Conservation (phyloP, 164 flowering plant genomes). For the Liriodendron chinense region DNA sequence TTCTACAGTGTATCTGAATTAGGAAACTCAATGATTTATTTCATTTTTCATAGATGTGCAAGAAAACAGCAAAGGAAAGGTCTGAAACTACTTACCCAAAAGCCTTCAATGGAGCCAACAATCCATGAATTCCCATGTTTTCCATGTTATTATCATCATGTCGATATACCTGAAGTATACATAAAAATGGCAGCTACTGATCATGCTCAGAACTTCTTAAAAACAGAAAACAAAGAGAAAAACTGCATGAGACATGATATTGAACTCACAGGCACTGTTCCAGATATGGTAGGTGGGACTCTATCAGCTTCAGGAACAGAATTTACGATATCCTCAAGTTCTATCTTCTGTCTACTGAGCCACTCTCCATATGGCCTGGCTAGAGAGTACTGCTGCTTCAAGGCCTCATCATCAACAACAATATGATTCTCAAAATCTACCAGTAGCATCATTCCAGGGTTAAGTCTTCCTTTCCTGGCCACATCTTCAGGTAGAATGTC, state of each 20-base stretch:
- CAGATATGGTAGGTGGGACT: constrained; percentile 62
- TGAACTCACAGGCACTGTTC: constrained; percentile 61
- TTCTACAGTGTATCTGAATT: constrained; percentile 87
- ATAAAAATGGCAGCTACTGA: not conserved
- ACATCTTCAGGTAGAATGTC: constrained; percentile 96
- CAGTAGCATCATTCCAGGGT: constrained; percentile 99
- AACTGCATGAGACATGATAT: not conserved
- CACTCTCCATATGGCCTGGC: constrained; percentile 96
- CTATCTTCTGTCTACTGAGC: constrained; percentile 86
- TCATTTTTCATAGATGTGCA: not conserved
- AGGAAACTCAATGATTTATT: not conserved
- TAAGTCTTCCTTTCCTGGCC: constrained; percentile 85
- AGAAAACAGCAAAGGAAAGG: not conserved
- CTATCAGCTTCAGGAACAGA: constrained; percentile 63
- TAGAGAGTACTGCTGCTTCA: constrained; percentile 81
- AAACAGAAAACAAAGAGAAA: not conserved
- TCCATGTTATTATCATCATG: constrained; percentile 62
- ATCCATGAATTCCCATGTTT: constrained; percentile 83
- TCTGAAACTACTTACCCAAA: constrained; percentile 62
- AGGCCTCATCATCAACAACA: constrained; percentile 92
- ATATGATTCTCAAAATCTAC: constrained; percentile 95
- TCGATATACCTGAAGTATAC: constrained; percentile 39
- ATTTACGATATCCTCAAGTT: constrained; percentile 63
- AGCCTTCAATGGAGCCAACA: constrained; percentile 88
- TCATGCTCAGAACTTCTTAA: not conserved